These are phyloP conservation scores for Sorghum bicolor DNA, from an alignment of 176 grass and related monocot genomes.

Conservation along the genomic window Sorghum_bicolor_NCBIv3 NC_012876.2:51742501-51743000, in stretches of 20 bases:
- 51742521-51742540: background rate
- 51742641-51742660: conserved; percentile 45
- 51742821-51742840: conserved; percentile 64
- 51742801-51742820: conserved; percentile 56
- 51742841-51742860: conserved; percentile 47
- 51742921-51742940: conserved; percentile 3
- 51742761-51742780: conserved; percentile 41
- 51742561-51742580: conserved; percentile 19
- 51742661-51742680: conserved; percentile 35
- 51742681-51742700: conserved; percentile 54
- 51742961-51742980: background rate
- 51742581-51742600: conserved; percentile 59
- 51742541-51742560: background rate
- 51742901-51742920: background rate
- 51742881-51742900: background rate
- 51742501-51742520: background rate
- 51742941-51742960: background rate
- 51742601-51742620: conserved; percentile 54
- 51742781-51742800: conserved; percentile 42
- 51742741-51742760: conserved; percentile 48
- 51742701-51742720: conserved; percentile 65
- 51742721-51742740: conserved; percentile 54
- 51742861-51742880: conserved; percentile 20
- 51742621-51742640: conserved; percentile 47
- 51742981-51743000: conserved; percentile 18